These are phyloP conservation scores for Mycosarcoma maydis DNA, from an alignment of 1,284 basidiomycete species.

Conservation along the genomic window DNA sequence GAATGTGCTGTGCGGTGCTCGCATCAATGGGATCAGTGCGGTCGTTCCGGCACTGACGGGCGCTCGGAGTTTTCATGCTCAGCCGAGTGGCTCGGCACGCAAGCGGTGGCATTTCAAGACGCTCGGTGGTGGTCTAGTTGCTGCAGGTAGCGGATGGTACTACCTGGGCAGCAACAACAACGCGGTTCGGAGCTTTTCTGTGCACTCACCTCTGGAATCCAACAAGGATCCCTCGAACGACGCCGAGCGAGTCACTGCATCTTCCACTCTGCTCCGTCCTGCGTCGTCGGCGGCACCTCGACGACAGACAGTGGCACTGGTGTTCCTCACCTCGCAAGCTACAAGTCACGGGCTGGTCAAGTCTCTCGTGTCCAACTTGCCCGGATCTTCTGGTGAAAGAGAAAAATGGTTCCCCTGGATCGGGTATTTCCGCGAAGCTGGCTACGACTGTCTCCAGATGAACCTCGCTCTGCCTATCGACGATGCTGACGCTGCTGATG, in stretches of 20 bases:
- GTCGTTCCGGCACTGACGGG: neutral
- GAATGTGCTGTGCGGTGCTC: slow-evolving; percentile 2
- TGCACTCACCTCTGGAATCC: slow-evolving; percentile 23
- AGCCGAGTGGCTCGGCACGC: neutral
- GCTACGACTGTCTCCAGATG: slow-evolving; percentile 47
- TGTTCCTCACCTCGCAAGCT: slow-evolving; percentile 30
- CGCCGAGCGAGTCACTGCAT: slow-evolving; percentile 6
- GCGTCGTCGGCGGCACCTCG: slow-evolving; percentile 35
- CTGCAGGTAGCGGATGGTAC: slow-evolving; percentile 24
- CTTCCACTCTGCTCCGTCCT: slow-evolving; percentile 27
- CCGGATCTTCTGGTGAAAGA: slow-evolving; percentile 3
- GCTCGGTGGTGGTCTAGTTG: slow-evolving; percentile 26
- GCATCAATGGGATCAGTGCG: neutral
- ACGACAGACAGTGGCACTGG: slow-evolving; percentile 30
- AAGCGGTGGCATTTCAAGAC: slow-evolving; percentile 22
- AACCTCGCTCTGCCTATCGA: slow-evolving; percentile 23
- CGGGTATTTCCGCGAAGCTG: slow-evolving; percentile 45
- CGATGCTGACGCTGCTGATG: neutral
- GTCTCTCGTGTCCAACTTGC: slow-evolving; percentile 25
- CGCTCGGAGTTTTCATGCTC: slow-evolving; percentile 8
- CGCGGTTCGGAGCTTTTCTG: slow-evolving; percentile 5
- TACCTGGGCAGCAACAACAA: neutral
- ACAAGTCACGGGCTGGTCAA: slow-evolving; percentile 16
- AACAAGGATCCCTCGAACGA: neutral
- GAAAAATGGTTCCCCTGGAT: slow-evolving; percentile 48